Percentiles rank a stretch among this genome's conserved stretches.
These are phyloP conservation scores for Polygonum maritimum DNA, from an alignment of 148 eudicot species.

Conservation along the genomic window DNA sequence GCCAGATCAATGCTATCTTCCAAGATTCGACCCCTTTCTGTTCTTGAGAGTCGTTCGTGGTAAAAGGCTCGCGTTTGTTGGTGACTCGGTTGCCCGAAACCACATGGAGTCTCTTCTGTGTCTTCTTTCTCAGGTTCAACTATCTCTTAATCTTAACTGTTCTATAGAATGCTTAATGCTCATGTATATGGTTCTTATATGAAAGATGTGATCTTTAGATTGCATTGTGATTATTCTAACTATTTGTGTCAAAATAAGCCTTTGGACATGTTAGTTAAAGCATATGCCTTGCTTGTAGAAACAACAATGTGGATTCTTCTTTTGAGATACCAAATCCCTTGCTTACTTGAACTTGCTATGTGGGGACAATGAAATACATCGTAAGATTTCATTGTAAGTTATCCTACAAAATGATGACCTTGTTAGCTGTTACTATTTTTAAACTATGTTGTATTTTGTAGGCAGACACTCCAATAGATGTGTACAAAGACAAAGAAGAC, in stretches of 20 bases:
- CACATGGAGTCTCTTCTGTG: slow-evolving; percentile 78
- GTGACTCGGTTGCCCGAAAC: slow-evolving; percentile 63
- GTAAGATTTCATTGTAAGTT: no score
- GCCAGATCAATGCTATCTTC: slow-evolving; percentile 32
- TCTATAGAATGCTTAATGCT: neutral
- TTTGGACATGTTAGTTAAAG: no score
- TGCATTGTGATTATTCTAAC: neutral
- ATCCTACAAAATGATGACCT: no score
- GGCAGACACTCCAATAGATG: slow-evolving; percentile 46
- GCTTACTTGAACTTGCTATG: neutral
- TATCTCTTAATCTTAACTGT: neutral
- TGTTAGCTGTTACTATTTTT: no score
- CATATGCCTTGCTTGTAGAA: neutral
- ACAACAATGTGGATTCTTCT: neutral
- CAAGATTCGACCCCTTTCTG: slow-evolving; percentile 24
- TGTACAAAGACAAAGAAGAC: slow-evolving; percentile 44
- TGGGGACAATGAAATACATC: no score
- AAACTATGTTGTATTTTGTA: slow-evolving; percentile 16
- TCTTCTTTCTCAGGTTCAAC: slow-evolving; percentile 45
- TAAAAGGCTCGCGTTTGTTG: slow-evolving; percentile 37
- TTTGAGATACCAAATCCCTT: neutral
- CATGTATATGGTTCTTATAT: neutral
- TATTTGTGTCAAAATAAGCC: neutral
- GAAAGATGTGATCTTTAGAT: neutral
- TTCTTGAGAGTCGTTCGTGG: slow-evolving; percentile 25